Base-by-base conservation (phyloP, 2,329 filamentous ascomycete species). In the Gnomoniopsis smithogilvyi region DNA sequence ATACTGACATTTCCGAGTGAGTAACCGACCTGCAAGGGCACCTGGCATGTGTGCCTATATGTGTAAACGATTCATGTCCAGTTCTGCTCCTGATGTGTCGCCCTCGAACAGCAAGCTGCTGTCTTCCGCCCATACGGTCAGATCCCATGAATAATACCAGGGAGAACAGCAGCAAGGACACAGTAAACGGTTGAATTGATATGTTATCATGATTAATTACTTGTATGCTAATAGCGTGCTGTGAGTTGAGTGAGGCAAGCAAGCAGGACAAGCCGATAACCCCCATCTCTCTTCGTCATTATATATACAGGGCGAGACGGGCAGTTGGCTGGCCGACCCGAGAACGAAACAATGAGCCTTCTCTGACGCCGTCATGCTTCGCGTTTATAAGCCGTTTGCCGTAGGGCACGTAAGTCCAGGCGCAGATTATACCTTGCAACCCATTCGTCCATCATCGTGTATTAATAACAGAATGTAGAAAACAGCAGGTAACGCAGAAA, bases 391-490 rank as follows among this genome's bases (percentile, higher is more conserved):
- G 17, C 24, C 22, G 34, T 33, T 19, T 19, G 6, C 26, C 15
- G 14, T 3, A 21, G 30, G 48, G 22, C 34, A 38, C 12, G 36
- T 30, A 34, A 41, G 34, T 19, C 3, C 11, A 33, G 34, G 36
- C 17, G 34, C 17, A 47, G 22, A 38, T 15, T 11, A 22, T 38
- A 48, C n/a, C 17, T 19, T 15, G 26, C 49, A 19, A 24, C 26
- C 47, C 52, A 48, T 54, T 30, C 43, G 19, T 41, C 52, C 52
- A 54, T 54, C 6, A 47, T 56, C 53, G 45, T 56, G 53, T 41
- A 56, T 56, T 56, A 56, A 56, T 56, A 56, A 17, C 33, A 22
- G n/a, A 33, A 21, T 17, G 30, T 41, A 45, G 30, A 49, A 38
- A 21, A 21, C 34, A n/a, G 33, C 19, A 19, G 24, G 51, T 26